phyloP scores from a whole-genome alignment of 805 yeast genomes.

The Starmerella floris region DNA sequence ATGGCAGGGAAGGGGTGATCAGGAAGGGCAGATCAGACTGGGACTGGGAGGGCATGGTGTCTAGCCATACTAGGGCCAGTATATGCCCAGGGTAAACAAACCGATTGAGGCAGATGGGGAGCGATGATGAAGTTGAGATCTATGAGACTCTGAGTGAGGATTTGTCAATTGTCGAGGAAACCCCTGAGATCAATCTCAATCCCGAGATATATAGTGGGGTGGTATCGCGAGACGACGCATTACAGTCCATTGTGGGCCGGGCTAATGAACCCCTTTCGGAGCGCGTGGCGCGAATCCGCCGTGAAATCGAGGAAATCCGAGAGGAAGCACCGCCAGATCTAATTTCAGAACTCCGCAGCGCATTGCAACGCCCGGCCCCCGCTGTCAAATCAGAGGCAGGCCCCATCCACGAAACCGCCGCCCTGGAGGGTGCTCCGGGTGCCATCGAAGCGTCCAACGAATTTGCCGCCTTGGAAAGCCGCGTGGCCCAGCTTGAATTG shows the following conservation, averaged over 20 bases:
- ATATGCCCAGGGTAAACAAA: background rate
- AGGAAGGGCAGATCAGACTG: too few relatives aligned
- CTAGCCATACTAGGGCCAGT: too few relatives aligned
- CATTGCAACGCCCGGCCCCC: background rate
- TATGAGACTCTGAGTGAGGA: conserved; percentile 6
- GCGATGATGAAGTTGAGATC: conserved; percentile 3
- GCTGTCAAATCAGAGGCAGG: background rate
- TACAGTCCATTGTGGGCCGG: background rate
- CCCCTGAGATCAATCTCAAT: background rate
- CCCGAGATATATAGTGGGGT: conserved; percentile 1
- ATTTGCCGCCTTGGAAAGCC: conserved; percentile 5
- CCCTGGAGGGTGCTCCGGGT: background rate
- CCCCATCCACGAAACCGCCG: background rate
- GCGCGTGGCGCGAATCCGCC: conserved; percentile 5
- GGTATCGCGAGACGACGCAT: conserved; percentile 4
- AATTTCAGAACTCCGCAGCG: conserved; percentile 2
- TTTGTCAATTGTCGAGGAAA: background rate
- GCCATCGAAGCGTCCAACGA: background rate
- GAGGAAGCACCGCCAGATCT: conserved; percentile 1
- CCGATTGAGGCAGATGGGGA: background rate
- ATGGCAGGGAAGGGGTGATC: too few relatives aligned
- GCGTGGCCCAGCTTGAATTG: conserved; percentile 6
- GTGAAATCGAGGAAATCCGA: conserved; percentile 11
- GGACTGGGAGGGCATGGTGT: too few relatives aligned
- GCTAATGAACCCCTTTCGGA: conserved; percentile 1